Evolutionary conservation across 1,284 basidiomycete genomes (phyloP).

Genomic region (Farysia itapuensis): DNA sequence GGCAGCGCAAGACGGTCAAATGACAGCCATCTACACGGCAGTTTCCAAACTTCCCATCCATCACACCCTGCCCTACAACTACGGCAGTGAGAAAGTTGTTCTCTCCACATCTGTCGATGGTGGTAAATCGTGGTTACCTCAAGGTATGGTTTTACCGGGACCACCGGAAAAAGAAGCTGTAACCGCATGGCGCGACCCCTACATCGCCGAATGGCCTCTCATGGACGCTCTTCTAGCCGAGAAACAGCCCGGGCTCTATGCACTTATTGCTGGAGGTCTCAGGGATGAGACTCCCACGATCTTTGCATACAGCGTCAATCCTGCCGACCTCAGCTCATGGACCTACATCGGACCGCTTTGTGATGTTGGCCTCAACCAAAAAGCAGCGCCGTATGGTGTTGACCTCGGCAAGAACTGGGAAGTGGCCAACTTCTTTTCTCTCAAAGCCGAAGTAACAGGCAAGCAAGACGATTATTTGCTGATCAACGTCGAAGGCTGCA

Average conservation of each 20-base stretch:
- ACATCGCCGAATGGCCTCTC: constrained; percentile 33
- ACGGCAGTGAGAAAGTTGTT: constrained; percentile 41
- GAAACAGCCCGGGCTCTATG: constrained; percentile 15
- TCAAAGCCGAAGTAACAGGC: not conserved
- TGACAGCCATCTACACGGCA: constrained; percentile 47
- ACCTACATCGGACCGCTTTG: constrained; percentile 28
- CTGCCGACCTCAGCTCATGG: constrained; percentile 31
- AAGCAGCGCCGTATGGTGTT: constrained; percentile 19
- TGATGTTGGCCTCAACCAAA: constrained; percentile 28
- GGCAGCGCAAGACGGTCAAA: constrained; percentile 9
- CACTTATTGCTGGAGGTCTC: constrained; percentile 41
- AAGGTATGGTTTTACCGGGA: constrained; percentile 20
- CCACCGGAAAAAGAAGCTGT: constrained; percentile 36
- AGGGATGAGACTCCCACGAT: constrained; percentile 30
- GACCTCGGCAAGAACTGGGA: constrained; percentile 50
- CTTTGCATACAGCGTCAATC: constrained; percentile 38
- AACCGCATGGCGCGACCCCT: constrained; percentile 47
- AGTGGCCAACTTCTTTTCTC: constrained; percentile 42
- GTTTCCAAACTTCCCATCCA: constrained; percentile 46
- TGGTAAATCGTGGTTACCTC: constrained; percentile 30
- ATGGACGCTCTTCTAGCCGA: constrained; percentile 29
- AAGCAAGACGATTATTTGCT: constrained; percentile 20
- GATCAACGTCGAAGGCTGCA: constrained; percentile 40
- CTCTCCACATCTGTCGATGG: constrained; percentile 41
- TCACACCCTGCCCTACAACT: constrained; percentile 33